Percentiles rank a stretch among this genome's conserved stretches.
Evolutionary conservation across 31 red algal species (phyloP).

Genomic region (Bonnemaisonia californica): DNA sequence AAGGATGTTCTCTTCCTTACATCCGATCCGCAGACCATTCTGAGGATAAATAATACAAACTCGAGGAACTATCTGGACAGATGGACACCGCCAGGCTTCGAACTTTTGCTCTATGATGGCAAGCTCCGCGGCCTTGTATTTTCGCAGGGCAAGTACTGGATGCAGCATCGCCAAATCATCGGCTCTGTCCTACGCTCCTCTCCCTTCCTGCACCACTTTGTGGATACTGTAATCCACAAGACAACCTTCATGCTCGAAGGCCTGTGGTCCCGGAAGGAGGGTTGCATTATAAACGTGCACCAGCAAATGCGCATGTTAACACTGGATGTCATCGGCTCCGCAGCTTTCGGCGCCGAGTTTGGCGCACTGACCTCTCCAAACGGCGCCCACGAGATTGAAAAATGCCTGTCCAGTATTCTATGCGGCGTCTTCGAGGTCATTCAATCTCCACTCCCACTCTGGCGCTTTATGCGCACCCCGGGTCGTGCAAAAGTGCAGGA

Average conservation of each 20-base stretch:
- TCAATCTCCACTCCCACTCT: slow-evolving; percentile 43
- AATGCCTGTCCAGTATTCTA: slow-evolving; percentile 17
- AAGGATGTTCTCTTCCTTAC: slow-evolving; percentile 36
- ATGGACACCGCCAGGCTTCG: slow-evolving; percentile 45
- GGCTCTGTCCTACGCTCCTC: slow-evolving; percentile 16
- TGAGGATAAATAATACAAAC: slow-evolving; percentile 2
- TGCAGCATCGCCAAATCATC: slow-evolving; percentile 34
- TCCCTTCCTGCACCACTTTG: slow-evolving; percentile 20
- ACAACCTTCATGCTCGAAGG: slow-evolving; percentile 24
- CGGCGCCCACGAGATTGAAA: slow-evolving; percentile 46
- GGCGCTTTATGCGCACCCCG: slow-evolving; percentile 43
- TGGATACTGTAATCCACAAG: slow-evolving; percentile 20
- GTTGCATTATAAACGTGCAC: slow-evolving; percentile 31
- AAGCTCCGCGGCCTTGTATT: slow-evolving; percentile 39
- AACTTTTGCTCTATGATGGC: slow-evolving; percentile 41
- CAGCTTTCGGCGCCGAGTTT: slow-evolving; percentile 47
- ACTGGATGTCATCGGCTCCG: slow-evolving; percentile 45
- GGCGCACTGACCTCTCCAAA: slow-evolving; percentile 32
- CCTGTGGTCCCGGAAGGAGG: not conserved
- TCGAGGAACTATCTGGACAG: slow-evolving; percentile 40
- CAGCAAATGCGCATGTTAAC: slow-evolving; percentile 52
- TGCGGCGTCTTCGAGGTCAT: slow-evolving; percentile 39
- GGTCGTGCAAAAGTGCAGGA: slow-evolving; percentile 28
- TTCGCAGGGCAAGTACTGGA: slow-evolving; percentile 47
- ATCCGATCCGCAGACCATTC: slow-evolving; percentile 11